Evolutionary conservation across 1,139 yeast species (phyloP).

Genomic region (Pneumocystis sp.): DNA sequence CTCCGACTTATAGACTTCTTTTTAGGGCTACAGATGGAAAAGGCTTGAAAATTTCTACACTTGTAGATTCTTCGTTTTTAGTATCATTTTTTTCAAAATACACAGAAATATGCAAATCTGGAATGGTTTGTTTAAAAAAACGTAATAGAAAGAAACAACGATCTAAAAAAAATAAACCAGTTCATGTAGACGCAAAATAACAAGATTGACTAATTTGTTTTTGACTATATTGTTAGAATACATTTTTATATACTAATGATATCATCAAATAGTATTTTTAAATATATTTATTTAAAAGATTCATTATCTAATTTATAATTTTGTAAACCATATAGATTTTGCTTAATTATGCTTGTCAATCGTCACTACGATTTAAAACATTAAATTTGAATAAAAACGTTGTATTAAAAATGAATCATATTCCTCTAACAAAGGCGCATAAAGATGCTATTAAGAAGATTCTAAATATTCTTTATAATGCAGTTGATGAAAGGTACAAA

Average conservation of each 20-base stretch:
- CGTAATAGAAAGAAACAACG: slow-evolving; percentile 7
- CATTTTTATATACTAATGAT: no score
- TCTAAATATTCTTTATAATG: not conserved
- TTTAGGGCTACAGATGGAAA: slow-evolving; percentile 8
- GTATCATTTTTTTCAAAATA: slow-evolving; percentile 2
- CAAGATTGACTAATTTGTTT: not conserved
- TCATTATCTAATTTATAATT: no score
- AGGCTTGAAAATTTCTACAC: slow-evolving; percentile 6
- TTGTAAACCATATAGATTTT: no score
- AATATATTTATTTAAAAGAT: no score
- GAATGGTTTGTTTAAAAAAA: slow-evolving; percentile 8
- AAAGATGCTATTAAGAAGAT: not conserved
- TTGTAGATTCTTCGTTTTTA: slow-evolving; percentile 1
- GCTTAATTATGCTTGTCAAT: no score
- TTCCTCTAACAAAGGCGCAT: not conserved
- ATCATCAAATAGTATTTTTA: no score
- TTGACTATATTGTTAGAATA: not conserved
- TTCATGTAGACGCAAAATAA: not conserved
- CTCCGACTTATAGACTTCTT: not conserved
- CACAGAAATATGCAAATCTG: slow-evolving; percentile 6
- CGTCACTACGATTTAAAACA: no score
- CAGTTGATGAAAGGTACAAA: not conserved
- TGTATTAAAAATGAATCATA: not conserved
- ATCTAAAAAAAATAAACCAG: not conserved
- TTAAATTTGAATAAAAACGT: no score